Conservation (phyloP, 306 rosid species). For the Morella rubra region DNA sequence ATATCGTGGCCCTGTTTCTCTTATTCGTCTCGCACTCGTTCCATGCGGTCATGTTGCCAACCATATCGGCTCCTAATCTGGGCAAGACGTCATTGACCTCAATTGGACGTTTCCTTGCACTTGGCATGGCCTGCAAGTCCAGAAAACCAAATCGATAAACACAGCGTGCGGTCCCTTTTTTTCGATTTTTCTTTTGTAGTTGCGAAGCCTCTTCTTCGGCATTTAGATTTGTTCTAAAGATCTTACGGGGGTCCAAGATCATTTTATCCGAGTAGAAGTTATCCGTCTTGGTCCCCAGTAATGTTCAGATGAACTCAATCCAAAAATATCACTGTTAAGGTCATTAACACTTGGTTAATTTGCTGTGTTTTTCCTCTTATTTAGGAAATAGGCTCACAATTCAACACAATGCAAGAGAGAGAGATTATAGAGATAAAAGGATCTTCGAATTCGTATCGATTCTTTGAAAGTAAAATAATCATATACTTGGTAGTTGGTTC, state of each 20-base stretch:
- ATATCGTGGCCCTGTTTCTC: conserved; percentile 28
- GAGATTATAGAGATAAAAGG: no score
- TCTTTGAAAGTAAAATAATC: no score
- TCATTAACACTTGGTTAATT: no score
- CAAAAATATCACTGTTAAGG: no score
- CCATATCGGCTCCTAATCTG: conserved; percentile 7
- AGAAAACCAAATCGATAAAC: background rate
- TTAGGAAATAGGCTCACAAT: no score
- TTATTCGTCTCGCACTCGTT: conserved; percentile 27
- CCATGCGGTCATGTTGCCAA: conserved; percentile 19
- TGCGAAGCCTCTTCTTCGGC: background rate
- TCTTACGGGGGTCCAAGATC: background rate
- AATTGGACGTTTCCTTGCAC: conserved; percentile 45
- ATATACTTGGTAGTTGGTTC: no score
- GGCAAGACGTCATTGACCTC: conserved; percentile 25
- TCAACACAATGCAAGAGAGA: no score
- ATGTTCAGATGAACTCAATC: no score
- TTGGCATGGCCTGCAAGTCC: conserved; percentile 33
- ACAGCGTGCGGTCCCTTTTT: background rate
- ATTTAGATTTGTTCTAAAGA: background rate
- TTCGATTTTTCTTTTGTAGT: background rate
- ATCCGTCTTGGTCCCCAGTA: no score
- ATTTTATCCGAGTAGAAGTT: no score
- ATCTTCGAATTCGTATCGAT: no score
- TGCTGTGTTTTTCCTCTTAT: no score